Base-by-base conservation (phyloP, 495 filamentous ascomycete species). In the Talaromyces trachyspermus region DNA sequence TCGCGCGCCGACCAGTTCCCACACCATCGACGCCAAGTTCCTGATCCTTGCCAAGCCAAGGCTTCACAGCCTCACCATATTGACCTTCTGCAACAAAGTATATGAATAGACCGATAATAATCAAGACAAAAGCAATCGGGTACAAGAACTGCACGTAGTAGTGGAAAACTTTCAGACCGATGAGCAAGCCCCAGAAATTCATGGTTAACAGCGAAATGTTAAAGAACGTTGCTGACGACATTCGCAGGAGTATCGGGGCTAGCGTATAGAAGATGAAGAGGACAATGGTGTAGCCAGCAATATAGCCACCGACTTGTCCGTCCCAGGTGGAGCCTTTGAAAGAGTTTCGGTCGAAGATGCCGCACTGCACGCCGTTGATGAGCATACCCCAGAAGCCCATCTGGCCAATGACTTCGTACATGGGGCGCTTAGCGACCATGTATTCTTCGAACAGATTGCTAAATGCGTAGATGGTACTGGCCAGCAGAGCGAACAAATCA, bases 151-250 rank as follows among this genome's bases (percentile, higher is more conserved):
- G 85, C 47, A 98, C 80, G 15, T 65, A 61, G 51, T 86, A 81
- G 33, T 84, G 79, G 64, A 98, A 96, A 30, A 96, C 83, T 54
- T 81, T 72, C 48, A 94, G 75, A 36, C 92, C 92, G 54, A 98
- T 90, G 51, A 88, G 79, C 30, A 95, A 86, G 56, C 88, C 88
- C 91, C 94, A 98, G 72, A 97, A 97, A 66, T 95, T 97, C 58
- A 82, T 86, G n/a, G 94, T 98, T 46, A 98, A 72, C 56, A 98
- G 69, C 18, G 83, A 88, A 62, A 98, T 89, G 63, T 98, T 94
- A 73, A 96, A 96, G 71, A 98, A 95, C 12, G 91, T 94, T 0
- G 92, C 92, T 6, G 77, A 84, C 6, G 86, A 81, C 61, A 96
- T 84, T 22, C 92, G 85, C 67, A 96, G 80, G 53, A 97, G 69